Base-by-base conservation (phyloP, 2,329 filamentous ascomycete species). In the Fulvia fulva region DNA sequence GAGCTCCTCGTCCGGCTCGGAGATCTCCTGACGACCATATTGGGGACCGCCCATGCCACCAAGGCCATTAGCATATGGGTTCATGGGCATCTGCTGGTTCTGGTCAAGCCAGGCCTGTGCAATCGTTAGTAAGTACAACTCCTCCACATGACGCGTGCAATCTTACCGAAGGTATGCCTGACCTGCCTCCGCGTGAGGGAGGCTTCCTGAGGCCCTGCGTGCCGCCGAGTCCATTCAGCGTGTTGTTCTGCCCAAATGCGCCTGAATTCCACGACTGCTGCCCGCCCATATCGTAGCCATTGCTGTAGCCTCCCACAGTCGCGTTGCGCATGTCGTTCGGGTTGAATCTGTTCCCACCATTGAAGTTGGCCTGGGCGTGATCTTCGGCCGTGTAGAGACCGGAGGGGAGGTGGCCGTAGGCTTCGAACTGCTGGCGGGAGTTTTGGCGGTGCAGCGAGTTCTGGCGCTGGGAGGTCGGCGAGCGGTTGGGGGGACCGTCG, bases 211-310 rank as follows among this genome's bases (percentile, higher is more conserved):
- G 55, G 47, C 64, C 59, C n/a, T n/a, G n/a, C 16, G 60, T 49
- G 8, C 61, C 67, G 25, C 64, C 65, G 28, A 69, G 60, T 50
- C 70, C 70, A 45, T 70, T 71, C 63, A 92, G 81, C 62, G 84
- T 76, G 68, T 81, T 83, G 67, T 83, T 82, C 65, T 81, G 86
- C 55, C 85, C 85, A 63, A 91, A 89, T 49, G 85, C 87, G 68
- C 83, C 84, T 53, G 90, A 87, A 72, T 87, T 90, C 91, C 91
- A 96, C 21, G 87, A 86, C 70, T 91, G 88, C 70, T 91, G 88
- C n/a, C 82, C 81, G 58, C 79, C 77, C 71, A 86, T 84, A 69
- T 91, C 90, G 66, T 92, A 88, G 67, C 83, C 80, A 67, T 84
- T 81, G 58, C 80, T 82, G 63, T 90, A 87, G 53, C 81, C 84